Conservation (phyloP, 2,329 filamentous ascomycete species). For the Exserohilum rostratum region DNA sequence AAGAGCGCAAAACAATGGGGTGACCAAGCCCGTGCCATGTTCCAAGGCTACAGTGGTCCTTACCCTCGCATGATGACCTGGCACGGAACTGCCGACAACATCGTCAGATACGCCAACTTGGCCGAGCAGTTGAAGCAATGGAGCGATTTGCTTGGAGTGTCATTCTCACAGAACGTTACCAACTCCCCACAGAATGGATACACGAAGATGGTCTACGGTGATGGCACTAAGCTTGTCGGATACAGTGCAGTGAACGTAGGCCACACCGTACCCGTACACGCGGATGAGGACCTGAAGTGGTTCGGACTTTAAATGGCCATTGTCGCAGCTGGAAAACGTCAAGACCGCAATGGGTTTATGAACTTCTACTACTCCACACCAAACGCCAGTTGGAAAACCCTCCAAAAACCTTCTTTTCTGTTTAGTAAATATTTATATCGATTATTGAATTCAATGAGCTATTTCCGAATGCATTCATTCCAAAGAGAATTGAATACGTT, state of each 20-base stretch:
- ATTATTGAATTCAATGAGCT: too few species aligned
- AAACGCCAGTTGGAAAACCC: too few species aligned
- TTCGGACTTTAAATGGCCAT: conserved; percentile 12
- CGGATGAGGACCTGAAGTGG: conserved; percentile 16
- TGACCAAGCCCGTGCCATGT: conserved; percentile 40
- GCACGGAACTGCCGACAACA: conserved; percentile 45
- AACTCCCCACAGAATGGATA: conserved; percentile 34
- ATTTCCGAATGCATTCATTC: too few species aligned
- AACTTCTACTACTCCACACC: too few species aligned
- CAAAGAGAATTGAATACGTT: too few species aligned
- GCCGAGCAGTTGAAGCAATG: conserved; percentile 39
- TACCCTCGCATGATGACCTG: conserved; percentile 46
- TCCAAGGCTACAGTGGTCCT: conserved; percentile 45
- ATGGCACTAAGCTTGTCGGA: conserved; percentile 33
- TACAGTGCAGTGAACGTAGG: conserved; percentile 32
- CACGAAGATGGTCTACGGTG: conserved; percentile 36
- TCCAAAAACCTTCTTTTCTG: too few species aligned
- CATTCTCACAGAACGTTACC: conserved; percentile 18
- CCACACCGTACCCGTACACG: conserved; percentile 31
- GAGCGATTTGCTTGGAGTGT: conserved; percentile 31
- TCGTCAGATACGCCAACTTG: conserved; percentile 36
- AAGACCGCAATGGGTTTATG: not conserved
- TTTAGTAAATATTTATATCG: too few species aligned
- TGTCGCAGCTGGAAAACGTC: too few species aligned
- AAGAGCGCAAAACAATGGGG: conserved; percentile 40